Conservation (phyloP, 1,139 yeast genomes). For the Blastobotrys proliferans region DNA sequence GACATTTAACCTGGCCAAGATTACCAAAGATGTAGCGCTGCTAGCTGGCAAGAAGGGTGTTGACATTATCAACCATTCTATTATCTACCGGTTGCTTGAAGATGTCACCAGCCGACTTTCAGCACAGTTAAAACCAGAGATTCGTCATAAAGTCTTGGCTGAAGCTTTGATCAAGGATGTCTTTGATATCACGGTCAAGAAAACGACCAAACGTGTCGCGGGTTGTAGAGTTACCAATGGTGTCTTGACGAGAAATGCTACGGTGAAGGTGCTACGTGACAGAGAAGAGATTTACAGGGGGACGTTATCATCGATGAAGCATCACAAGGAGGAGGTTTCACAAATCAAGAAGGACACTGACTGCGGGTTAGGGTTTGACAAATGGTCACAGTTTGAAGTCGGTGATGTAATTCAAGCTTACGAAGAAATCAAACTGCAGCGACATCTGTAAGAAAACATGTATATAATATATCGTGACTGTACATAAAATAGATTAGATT, state of each 20-base stretch:
- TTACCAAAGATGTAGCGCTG: constrained; percentile 59
- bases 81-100: constrained; percentile 84
- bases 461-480: constrained; percentile 1
- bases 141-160: constrained; percentile 63
- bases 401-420: constrained; percentile 76
- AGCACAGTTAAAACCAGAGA: constrained; percentile 58
- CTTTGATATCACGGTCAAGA: constrained; percentile 56
- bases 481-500: no score
- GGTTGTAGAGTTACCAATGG: constrained; percentile 88
- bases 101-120: constrained; percentile 69
- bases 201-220: constrained; percentile 58
- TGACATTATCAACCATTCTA: constrained; percentile 62
- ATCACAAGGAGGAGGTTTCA: constrained; percentile 71
- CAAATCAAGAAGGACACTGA: constrained; percentile 84
- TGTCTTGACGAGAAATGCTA: constrained; percentile 52
- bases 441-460: constrained; percentile 49
- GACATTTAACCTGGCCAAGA: constrained; percentile 64
- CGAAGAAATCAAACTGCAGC: constrained; percentile 64
- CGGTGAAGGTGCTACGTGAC: constrained; percentile 60
- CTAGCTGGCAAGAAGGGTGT: constrained; percentile 61
- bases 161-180: constrained; percentile 68
- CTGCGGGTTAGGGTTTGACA: constrained; percentile 77
- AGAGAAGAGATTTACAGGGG: constrained; percentile 60
- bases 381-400: constrained; percentile 63
- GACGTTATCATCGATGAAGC: constrained; percentile 66